A percentile compares a stretch with the other conserved stretches of the same genome.
Evolutionary conservation across 2,329 filamentous ascomycete genomes (phyloP).

Genomic region (Lithohypha guttulata): DNA sequence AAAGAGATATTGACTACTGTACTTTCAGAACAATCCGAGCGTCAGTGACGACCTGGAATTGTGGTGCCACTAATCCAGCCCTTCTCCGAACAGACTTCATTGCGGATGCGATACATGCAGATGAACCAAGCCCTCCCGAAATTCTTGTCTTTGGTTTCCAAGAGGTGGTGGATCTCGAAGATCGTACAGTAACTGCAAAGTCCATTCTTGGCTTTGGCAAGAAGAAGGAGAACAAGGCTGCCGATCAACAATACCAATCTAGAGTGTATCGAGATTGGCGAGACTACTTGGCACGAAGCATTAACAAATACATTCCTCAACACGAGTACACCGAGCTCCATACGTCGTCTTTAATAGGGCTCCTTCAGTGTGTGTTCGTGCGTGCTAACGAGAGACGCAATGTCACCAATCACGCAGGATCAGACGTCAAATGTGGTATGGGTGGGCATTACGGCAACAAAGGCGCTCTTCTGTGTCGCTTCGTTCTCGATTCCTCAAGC

Average conservation of each 20-base stretch:
- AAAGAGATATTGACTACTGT: constrained; percentile 71
- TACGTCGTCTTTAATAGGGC: constrained; percentile 77
- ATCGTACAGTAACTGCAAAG: constrained; percentile 96
- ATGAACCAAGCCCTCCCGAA: constrained; percentile 57
- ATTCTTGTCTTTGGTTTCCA: constrained; percentile 95
- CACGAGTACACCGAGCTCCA: constrained; percentile 78
- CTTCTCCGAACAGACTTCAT: constrained; percentile 70
- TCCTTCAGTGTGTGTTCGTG: constrained; percentile 94
- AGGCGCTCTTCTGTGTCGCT: constrained; percentile 83
- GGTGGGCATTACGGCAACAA: constrained; percentile 94
- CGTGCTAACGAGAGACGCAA: constrained; percentile 66
- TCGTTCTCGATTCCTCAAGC: constrained; percentile 85
- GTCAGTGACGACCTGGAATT: constrained; percentile 89
- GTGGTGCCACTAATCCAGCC: constrained; percentile 85
- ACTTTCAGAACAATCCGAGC: constrained; percentile 71
- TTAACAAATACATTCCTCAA: constrained; percentile 71
- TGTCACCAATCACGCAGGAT: constrained; percentile 64
- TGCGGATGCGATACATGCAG: constrained; percentile 63
- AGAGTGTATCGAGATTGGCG: constrained; percentile 96
- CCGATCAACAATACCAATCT: constrained; percentile 78
- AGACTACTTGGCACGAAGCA: constrained; percentile 69
- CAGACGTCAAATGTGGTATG: constrained; percentile 92
- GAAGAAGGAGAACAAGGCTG: constrained; percentile 69
- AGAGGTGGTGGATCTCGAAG: constrained; percentile 93
- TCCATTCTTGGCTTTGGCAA: constrained; percentile 69